Evolutionary conservation across 768 basidiomycete genomes (phyloP), one percentile per base, ranked within the genome.

Genomic region (Sarcodon aspratus): DNA sequence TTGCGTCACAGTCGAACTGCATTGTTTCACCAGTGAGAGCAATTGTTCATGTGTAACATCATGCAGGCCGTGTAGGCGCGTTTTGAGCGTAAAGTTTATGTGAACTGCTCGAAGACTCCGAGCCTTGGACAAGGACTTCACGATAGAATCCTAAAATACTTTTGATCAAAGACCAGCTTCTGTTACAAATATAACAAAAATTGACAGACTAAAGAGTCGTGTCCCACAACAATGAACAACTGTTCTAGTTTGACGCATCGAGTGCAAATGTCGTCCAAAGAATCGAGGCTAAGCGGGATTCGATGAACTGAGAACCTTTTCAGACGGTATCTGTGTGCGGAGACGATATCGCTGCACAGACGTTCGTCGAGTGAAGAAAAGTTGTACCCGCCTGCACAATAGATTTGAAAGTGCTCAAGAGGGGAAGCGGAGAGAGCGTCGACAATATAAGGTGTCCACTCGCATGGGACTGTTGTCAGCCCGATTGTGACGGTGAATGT

Each of bases 361-460:
- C 50, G 55, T 11, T 45, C 52, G 0, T 60, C 61, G 5, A 64
- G 61, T 45, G 73, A 66, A 44, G 67, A 61, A 36, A 67, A 68
- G 5, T 63, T 61, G 1, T 67, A 69, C 1, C 74, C 66, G 6
- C 75, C 70, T 27, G 21, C 21, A 27, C 21, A 27, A 59, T 83
- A 84, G 33, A 89, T 66, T 50, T 84, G 82, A 53, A 90, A 75
- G 18, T 58, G 55, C 54, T 79, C 71, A 11, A 88, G 65, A 1
- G 80, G 78, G 1, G 78, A 67, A 27, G 53, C 43, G 6, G 64
- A 65, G 35, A 84, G 64, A 12, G 85, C 61, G 1, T 63, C 52
- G 18, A 57, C 49, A 9, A 78, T 68, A 34, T 68, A 60, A 3
- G 54, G 43, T 35, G 71, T 69, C 81, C 82, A 85, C 11, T 27